Conservation (phyloP, 148 eudicot species). For the Bassia scoparia region DNA sequence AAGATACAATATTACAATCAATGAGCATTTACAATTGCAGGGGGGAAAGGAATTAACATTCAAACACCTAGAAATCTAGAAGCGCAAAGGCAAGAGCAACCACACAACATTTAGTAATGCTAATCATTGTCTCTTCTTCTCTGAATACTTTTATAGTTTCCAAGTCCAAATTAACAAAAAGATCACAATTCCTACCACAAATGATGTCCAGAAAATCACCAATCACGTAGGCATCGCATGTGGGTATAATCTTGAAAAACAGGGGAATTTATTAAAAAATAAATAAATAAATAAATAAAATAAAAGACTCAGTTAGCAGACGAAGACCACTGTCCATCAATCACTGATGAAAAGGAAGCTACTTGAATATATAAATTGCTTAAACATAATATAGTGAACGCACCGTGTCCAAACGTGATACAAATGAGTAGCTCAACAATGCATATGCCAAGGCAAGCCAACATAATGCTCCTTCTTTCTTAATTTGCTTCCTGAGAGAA, state of each 20-base stretch:
- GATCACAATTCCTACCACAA: constrained; percentile 39
- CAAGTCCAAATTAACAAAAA: constrained; percentile 72
- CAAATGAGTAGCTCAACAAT: constrained; percentile 90
- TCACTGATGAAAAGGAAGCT: too few species aligned
- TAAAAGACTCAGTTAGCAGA: too few species aligned
- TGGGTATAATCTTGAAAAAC: constrained; percentile 83
- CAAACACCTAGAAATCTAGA: constrained; percentile 20
- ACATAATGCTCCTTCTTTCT: constrained; percentile 89
- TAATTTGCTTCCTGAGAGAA: constrained; percentile 57
- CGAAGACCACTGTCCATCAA: background rate
- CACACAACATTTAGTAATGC: constrained; percentile 17
- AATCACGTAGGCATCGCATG: constrained; percentile 76
- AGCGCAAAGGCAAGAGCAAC: constrained; percentile 7
- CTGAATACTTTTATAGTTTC: constrained; percentile 49
- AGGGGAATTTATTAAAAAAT: too few species aligned
- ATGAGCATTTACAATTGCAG: constrained; percentile 38
- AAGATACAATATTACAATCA: constrained; percentile 16
- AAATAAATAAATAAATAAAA: too few species aligned
- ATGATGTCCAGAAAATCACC: constrained; percentile 64
- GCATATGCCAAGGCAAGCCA: constrained; percentile 98
- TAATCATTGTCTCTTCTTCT: constrained; percentile 55
- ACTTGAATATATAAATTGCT: background rate
- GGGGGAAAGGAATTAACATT: constrained; percentile 44
- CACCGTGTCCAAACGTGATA: constrained; percentile 91
- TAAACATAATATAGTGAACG: constrained; percentile 18